Evolutionary conservation across 176 grass and related monocot genomes (phyloP), one percentile per base, ranked within the genome.

Genomic region (Alopecurus myosuroides): DNA sequence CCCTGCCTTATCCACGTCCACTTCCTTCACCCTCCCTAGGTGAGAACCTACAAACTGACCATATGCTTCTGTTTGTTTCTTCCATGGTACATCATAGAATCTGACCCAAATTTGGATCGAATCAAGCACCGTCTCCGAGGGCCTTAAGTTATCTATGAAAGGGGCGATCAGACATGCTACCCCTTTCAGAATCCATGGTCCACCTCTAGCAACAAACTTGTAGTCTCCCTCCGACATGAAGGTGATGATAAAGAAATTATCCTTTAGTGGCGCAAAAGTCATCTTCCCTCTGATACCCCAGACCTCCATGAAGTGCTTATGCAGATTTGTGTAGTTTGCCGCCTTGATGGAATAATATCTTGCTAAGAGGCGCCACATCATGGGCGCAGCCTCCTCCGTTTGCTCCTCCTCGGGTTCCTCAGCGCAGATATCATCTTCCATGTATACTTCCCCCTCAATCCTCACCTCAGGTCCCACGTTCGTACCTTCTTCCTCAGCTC

Each of bases 31-130:
- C 0, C 19, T 2, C 17, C 49, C 49, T 1, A 51, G 13, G 1
- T 51, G 3, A 0, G 49, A 45, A 13, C 42, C 40, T 0, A 51
- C 18, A 51, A 51, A 51, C 6, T 0, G 18, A 0, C 49, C 18
- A 55, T 55, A 55, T 0, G 0, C 7, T 0, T 9, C 5, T 2
- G 5, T 55, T 1, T n/a, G 51, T 0, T 55, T 55, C 0, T 22
- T 22, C 51, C 51, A 55, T n/a, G 51, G 20, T 2, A 55, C 51
- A 9, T 55, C 20, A n/a, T 55, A 55, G 20, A 55, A 55, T 0
- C 7, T 1, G 1, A 55, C 51, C 51, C 51, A 55, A 9, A 55
- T 22, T 1, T 22, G 18, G 17, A 55, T 55, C 0, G 7, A 6
- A 4, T 52, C 5, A 3, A 52, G 50, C 5, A 52, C 19, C 0